Percentiles rank a stretch among this genome's conserved stretches.
phyloP scores from a whole-genome alignment of 345 rosid genomes.

The Orychophragmus violaceus region DNA sequence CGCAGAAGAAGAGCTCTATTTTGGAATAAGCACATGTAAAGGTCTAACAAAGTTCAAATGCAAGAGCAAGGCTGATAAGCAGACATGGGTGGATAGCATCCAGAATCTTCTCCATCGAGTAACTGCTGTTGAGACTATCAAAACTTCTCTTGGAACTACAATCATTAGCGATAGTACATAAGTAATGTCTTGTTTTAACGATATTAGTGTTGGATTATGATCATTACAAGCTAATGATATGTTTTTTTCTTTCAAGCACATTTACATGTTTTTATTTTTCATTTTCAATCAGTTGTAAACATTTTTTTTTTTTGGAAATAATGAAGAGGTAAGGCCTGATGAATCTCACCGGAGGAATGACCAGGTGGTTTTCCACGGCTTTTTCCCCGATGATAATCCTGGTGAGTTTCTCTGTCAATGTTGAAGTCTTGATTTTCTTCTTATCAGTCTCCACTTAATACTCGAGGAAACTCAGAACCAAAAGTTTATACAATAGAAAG shows the following conservation, averaged over 20 bases:
- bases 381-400: background rate
- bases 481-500: background rate
- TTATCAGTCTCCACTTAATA: constrained; percentile 2
- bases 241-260: background rate
- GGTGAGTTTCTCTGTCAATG: constrained; percentile 10
- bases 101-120: constrained; percentile 59
- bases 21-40: constrained; percentile 77
- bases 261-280: background rate
- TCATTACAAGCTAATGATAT: background rate
- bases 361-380: constrained; percentile 4
- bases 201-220: background rate
- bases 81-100: constrained; percentile 74
- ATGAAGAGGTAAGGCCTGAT: constrained; percentile 2
- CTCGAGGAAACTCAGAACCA: constrained; percentile 18
- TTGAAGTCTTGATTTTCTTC: constrained; percentile 1
- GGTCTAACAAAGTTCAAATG: constrained; percentile 87
- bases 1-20: constrained; percentile 52
- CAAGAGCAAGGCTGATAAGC: constrained; percentile 72
- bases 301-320: background rate
- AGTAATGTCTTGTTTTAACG: constrained; percentile 9
- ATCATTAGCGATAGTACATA: constrained; percentile 34
- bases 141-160: constrained; percentile 41
- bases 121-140: constrained; percentile 37
- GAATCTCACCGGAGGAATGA: constrained; percentile 17
- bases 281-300: constrained; percentile 10